Evolutionary conservation across 352 stramenopile species (phyloP), one percentile per base, ranked within the genome.

Genomic region (Blastocystis sp.): DNA sequence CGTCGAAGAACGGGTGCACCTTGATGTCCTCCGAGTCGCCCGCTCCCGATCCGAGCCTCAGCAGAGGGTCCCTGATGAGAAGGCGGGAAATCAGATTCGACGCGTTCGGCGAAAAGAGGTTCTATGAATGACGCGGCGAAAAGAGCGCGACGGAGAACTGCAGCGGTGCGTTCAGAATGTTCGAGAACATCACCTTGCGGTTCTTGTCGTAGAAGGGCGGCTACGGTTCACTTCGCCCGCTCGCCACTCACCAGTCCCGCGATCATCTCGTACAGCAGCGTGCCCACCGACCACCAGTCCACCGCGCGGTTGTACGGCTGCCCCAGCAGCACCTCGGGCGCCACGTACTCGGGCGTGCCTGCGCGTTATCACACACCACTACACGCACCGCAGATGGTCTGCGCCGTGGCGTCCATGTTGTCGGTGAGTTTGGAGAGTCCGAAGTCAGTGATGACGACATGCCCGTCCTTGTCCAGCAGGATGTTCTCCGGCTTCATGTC

Each of bases 401-500:
- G 95, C 94, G 6, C 94, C 93, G 80, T 96, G 92, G 16, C 93
- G 93, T 62, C 95, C 92, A 63, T 97, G 93, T 93, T 95, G 19
- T 97, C 94, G 10, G 94, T 94, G 76, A 97, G 94, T 92, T 97
- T 98, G 61, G 94, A 94, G 10, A 98, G 91, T 13, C 95, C 95
- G 92, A 98, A 98, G 91, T 98, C 95, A 0, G 94, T 94, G 59
- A 98, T 94, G 91, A 96, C 95, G 88, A 96, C 94, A 91, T 97
- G 94, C 0, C 95, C 95, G 91, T 96, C 93, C 76, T 95, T 94
- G 88, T 98, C 95, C 6, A 98, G 93, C 51, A 98, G 65, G 69
- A 98, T 97, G 91, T 98, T 98, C 90, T 98, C 96, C 0, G 96
- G 96, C 91, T 98, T 98, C 39, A 98, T 93, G 91, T 98, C 96